These are phyloP conservation scores for Juncus inflexus DNA, from an alignment of 176 grass and related monocot genomes.

Conservation along the genomic window DNA sequence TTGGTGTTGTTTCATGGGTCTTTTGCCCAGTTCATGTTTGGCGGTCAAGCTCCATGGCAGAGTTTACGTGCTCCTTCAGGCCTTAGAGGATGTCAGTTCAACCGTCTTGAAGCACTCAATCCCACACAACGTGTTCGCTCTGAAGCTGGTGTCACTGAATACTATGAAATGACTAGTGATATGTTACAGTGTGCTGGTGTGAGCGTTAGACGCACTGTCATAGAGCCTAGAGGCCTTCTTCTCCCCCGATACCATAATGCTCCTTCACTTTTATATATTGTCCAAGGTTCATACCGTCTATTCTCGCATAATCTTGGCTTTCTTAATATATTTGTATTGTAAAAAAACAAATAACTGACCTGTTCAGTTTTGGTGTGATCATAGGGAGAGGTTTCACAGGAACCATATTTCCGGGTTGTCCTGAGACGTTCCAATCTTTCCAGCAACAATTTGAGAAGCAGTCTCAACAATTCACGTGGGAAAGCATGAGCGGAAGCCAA, in stretches of 20 bases:
- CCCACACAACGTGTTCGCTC: slow-evolving; percentile 14
- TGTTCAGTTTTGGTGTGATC: background rate
- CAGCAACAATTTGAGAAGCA: slow-evolving; percentile 25
- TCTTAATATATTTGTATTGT: background rate
- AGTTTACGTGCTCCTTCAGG: slow-evolving; percentile 8
- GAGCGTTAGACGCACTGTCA: background rate
- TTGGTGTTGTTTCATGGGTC: slow-evolving; percentile 21
- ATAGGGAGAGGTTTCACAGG: slow-evolving; percentile 34
- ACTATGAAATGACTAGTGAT: slow-evolving; percentile 9
- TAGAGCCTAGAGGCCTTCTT: slow-evolving; percentile 36
- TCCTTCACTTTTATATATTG: slow-evolving; percentile 19
- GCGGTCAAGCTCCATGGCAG: slow-evolving; percentile 10
- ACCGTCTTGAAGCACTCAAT: slow-evolving; percentile 28
- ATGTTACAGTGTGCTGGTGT: slow-evolving; percentile 20
- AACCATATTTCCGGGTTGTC: slow-evolving; percentile 25
- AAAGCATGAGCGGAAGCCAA: slow-evolving; percentile 19
- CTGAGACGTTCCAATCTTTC: slow-evolving; percentile 39
- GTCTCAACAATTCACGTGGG: background rate
- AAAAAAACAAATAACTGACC: background rate
- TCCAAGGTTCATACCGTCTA: slow-evolving; percentile 26
- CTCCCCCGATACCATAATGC: slow-evolving; percentile 30
- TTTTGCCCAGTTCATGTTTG: slow-evolving; percentile 12
- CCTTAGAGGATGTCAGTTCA: slow-evolving; percentile 23
- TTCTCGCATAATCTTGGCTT: background rate
- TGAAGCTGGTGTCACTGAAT: slow-evolving; percentile 27